These are phyloP conservation scores for Withania somnifera DNA, from an alignment of 305 asterid species.

Conservation along the genomic window DNA sequence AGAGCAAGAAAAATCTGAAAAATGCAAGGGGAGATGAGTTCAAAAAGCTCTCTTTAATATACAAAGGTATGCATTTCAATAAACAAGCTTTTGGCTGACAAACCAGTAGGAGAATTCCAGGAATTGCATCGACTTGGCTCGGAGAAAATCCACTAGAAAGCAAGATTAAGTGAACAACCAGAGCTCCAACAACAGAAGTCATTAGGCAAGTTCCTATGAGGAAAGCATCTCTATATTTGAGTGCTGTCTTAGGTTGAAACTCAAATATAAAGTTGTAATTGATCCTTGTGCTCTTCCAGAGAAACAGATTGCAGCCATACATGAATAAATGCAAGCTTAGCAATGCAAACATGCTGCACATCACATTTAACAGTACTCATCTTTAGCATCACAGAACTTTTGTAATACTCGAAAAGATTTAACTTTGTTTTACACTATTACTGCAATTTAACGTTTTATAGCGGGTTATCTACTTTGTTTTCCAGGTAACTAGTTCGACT, in stretches of 20 bases:
- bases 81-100: neutral
- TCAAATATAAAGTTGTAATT: constrained; percentile 84
- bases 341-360: constrained; percentile 87
- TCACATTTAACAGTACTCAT: neutral
- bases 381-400: neutral
- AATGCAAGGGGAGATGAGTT: neutral
- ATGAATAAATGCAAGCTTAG: constrained; percentile 81
- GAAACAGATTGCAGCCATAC: constrained; percentile 83
- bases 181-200: constrained; percentile 70
- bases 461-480: neutral
- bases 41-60: neutral
- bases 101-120: constrained; percentile 68
- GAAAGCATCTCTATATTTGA: constrained; percentile 79
- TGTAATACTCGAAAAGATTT: neutral
- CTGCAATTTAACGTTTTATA: neutral
- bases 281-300: constrained; percentile 77
- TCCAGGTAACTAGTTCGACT: neutral
- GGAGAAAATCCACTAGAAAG: constrained; percentile 45
- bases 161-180: constrained; percentile 68
- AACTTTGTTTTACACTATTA: neutral
- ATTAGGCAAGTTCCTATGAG: constrained; percentile 71
- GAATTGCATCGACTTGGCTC: constrained; percentile 45
- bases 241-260: constrained; percentile 49
- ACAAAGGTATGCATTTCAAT: too few relatives aligned
- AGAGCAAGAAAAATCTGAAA: constrained; percentile 38